Evolutionary conservation across 2,329 filamentous ascomycete genomes (phyloP).

Genomic region (Microthyrium microscopicum): DNA sequence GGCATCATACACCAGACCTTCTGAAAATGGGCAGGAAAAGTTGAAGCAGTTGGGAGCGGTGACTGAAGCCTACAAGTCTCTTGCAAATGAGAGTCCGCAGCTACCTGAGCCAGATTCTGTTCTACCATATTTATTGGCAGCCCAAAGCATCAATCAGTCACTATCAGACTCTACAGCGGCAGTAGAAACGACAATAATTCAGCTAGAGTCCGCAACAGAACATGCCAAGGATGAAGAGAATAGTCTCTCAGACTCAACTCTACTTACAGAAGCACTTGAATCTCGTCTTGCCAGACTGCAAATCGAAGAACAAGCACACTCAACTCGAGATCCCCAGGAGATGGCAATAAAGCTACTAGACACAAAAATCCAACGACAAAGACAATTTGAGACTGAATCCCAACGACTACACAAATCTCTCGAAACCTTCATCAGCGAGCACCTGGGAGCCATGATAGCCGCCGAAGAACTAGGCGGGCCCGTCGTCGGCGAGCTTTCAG

Average conservation of each 20-base stretch:
- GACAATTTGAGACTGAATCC: slow-evolving; percentile 43
- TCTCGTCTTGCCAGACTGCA: slow-evolving; percentile 43
- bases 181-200: slow-evolving; percentile 28
- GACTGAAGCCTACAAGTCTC: slow-evolving; percentile 47
- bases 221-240: slow-evolving; percentile 28
- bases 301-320: slow-evolving; percentile 38
- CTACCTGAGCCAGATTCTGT: slow-evolving; percentile 51
- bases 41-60: slow-evolving; percentile 34
- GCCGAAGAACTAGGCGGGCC: slow-evolving; percentile 73
- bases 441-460: slow-evolving; percentile 59
- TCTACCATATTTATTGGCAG: slow-evolving; percentile 53
- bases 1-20: slow-evolving; percentile 15
- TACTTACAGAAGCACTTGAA: slow-evolving; percentile 31
- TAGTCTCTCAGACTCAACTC: slow-evolving; percentile 29
- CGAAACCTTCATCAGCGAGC: slow-evolving; percentile 52
- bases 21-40: slow-evolving; percentile 18
- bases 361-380: slow-evolving; percentile 42
- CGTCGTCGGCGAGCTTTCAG: slow-evolving; percentile 57
- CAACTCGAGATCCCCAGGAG: slow-evolving; percentile 42
- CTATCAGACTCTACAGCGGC: slow-evolving; percentile 47
- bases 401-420: slow-evolving; percentile 45
- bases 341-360: slow-evolving; percentile 45
- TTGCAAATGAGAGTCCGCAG: slow-evolving; percentile 45
- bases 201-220: slow-evolving; percentile 22
- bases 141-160: slow-evolving; percentile 49